Base-by-base conservation (phyloP, 202 grass and related monocot species). In the Schoenoplectus triqueter region DNA sequence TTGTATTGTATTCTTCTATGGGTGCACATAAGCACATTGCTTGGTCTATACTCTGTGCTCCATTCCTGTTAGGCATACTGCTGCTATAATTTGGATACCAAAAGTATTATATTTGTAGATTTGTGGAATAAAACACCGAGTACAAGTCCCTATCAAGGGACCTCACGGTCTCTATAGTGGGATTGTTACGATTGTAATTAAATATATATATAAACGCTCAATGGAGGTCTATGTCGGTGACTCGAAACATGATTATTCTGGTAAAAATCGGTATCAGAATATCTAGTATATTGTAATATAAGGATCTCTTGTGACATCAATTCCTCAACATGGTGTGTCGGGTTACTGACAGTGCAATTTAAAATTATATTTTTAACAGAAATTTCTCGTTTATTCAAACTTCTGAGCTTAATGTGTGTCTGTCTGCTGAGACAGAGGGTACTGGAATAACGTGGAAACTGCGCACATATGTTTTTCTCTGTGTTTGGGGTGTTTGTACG, bases 1-100 rank as follows among this genome's bases (percentile, higher is more conserved):
- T 40, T 76, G 49, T 52, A 54, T 61, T 54, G 8, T 74, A 11
- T 73, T 20, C 70, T 74, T 54, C 71, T 74, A 11, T 13, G 49
- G 10, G 20, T 22, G 70, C 44, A 19, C 0, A 66, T 66, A 10
- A 13, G 70, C 44, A 19, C 0, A 66, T 66, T 8, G 64, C 66
- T 71, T 71, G 42, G 68, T 61, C 15, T 61, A 60, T 61, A 31
- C 0, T 31, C 31, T 14, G 14, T 61, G 17, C 14, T 72, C 15
- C 13, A 48, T 71, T 48, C 44, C 6, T 72, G 15, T 10, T 49
- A 18, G 72, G 18, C 15, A 3, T 49, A 19, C 6, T 72, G 44
- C 6, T 72, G 5, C 31, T 31, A 31, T 31, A 31, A 0, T 31
- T 31, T 31, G 31, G 1, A 31, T 31, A 31, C 22, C 5, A 42